Evolutionary conservation across 2,329 filamentous ascomycete species (phyloP), one percentile per base, ranked within the genome.

Genomic region (Eutypa lata): DNA sequence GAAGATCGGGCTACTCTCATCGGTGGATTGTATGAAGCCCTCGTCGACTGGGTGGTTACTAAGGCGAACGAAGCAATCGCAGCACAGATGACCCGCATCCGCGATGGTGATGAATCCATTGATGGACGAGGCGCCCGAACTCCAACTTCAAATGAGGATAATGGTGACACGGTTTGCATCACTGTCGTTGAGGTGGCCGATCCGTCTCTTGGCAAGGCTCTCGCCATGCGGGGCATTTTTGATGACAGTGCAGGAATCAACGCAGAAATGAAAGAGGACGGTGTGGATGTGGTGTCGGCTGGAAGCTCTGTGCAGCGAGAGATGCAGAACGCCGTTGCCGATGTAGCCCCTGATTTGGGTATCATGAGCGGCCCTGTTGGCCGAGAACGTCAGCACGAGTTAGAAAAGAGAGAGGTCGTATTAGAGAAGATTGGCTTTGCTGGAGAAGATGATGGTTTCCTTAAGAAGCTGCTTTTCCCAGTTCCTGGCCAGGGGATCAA

Each of bases 251-350:
- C 87, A 19, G 94, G 94, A 49, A 97, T 99, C 73, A 97, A 97
- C 62, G 82, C 88, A 0, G 94, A 99, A 75, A 97, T 99, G 92
- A 96, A 93, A 65, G 88, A 93, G 57, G 94, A 99, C 61, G 94
- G 94, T 10, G 82, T 99, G 1, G 82, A 89, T n/a, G 81, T 95
- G 2, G 73, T 81, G 1, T 63, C 87, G 0, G 85, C 85, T 1
- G 89, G 89, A n/a, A 88, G 87, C 53, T 95, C 93, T 0, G 88
- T 97, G 10, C 69, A 93, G 14, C 86, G 89, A 37, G 92, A 97
- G 67, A 95, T 96, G 88, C 84, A 89, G 64, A 86, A 86, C 53
- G 91, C 92, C 2, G 83, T 97, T 5, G 74, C 84, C 1, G 87
- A 90, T 47, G 88, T 86, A 38, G 90, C 86, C 48, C 85, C 87